These are phyloP conservation scores for Komagataea norvegica DNA, from an alignment of 1,139 yeast species.

Conservation along the genomic window DNA sequence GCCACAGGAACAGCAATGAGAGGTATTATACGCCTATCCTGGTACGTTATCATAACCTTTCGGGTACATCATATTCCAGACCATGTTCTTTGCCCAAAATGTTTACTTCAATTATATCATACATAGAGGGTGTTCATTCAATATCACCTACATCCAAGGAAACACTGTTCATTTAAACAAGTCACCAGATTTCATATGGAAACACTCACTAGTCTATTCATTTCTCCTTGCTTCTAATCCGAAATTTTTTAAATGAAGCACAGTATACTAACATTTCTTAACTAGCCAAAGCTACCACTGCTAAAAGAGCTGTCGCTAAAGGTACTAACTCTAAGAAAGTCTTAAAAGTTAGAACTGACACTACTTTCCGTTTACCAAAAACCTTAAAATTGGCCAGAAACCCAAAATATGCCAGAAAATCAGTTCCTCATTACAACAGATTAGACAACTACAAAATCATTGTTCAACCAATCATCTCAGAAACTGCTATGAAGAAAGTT, in stretches of 20 bases:
- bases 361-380: constrained; percentile 98
- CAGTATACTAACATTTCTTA: constrained; percentile 20
- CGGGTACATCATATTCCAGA: too few species aligned
- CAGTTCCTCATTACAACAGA: constrained; percentile 97
- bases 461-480: constrained; percentile 94
- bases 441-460: constrained; percentile 94
- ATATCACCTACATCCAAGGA: too few species aligned
- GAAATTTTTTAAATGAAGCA: too few species aligned
- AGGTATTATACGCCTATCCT: too few species aligned
- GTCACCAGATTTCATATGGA: too few species aligned
- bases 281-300: constrained; percentile 80
- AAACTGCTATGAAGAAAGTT: constrained; percentile 99
- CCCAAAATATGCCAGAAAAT: constrained; percentile 94
- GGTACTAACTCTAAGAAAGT: constrained; percentile 93
- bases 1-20: too few species aligned
- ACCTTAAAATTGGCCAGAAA: constrained; percentile 89
- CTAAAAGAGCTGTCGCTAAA: constrained; percentile 98
- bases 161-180: too few species aligned
- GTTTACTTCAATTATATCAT: too few species aligned
- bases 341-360: constrained; percentile 87
- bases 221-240: not conserved
- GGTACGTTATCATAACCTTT: too few species aligned
- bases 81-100: too few species aligned
- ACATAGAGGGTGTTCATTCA: too few species aligned
- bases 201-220: too few species aligned